Conservation (phyloP, 2,329 filamentous ascomycete species). For the Calonectria leucothoes region DNA sequence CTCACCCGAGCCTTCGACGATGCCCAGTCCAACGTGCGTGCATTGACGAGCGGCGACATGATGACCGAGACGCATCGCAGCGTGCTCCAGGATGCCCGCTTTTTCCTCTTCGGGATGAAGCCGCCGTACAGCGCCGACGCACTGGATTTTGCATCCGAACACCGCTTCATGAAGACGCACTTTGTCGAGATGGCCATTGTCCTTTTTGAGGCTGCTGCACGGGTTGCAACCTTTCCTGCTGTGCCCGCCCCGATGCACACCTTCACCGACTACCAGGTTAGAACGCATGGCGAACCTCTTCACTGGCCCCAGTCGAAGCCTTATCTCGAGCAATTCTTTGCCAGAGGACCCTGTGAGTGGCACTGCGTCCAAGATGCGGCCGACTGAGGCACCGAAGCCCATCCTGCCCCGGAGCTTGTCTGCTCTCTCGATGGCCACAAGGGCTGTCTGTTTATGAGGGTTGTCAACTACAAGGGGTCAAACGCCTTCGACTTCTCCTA, state of each 20-base stretch:
- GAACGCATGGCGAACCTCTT: not conserved
- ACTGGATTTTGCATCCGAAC: not conserved
- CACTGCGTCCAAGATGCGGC: not conserved
- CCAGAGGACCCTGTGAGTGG: not conserved
- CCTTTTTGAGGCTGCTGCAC: not conserved
- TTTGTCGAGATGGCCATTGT: too few species aligned
- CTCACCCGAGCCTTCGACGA: not conserved
- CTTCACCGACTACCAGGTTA: not conserved
- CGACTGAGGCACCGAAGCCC: not conserved
- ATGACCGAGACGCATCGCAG: not conserved
- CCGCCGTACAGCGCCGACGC: not conserved
- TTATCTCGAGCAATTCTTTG: not conserved
- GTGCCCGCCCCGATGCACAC: not conserved
- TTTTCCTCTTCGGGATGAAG: not conserved
- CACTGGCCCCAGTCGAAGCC: not conserved
- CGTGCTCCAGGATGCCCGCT: not conserved
- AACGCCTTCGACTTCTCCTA: not conserved
- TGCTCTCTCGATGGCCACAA: not conserved
- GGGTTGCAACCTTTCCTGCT: not conserved
- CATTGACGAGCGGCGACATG: not conserved
- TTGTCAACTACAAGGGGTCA: not conserved
- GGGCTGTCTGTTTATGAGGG: not conserved
- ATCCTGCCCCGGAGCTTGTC: not conserved
- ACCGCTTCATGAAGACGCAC: not conserved
- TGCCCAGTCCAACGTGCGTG: too few species aligned